Evolutionary conservation across 345 rosid genomes (phyloP).

Genomic region (Ceriops decandra): DNA sequence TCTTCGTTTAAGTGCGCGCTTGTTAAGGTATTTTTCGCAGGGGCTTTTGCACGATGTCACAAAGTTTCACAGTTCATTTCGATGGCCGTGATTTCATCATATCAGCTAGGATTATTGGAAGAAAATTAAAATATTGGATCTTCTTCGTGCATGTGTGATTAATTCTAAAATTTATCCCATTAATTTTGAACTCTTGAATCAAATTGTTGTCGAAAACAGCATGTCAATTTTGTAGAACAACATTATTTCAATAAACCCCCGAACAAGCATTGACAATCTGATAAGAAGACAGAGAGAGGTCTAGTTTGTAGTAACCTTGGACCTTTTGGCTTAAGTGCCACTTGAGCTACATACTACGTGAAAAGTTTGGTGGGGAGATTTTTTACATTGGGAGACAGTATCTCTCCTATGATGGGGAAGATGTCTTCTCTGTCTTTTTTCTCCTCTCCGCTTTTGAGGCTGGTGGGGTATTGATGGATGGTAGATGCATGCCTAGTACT

Average conservation of each 20-base stretch:
- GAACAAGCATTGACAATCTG: neutral
- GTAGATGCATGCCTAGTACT: conserved; percentile 33
- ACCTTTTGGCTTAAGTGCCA: neutral
- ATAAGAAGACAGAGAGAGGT: neutral
- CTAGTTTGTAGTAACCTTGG: too few species aligned
- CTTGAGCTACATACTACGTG: conserved; percentile 12
- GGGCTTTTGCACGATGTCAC: too few species aligned
- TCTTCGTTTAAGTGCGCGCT: too few species aligned
- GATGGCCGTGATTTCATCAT: too few species aligned
- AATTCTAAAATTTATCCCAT: neutral
- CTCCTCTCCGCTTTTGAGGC: conserved; percentile 25
- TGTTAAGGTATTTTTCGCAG: too few species aligned
- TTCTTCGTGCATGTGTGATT: neutral
- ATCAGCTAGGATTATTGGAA: too few species aligned
- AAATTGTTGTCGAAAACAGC: too few species aligned
- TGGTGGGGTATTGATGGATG: conserved; percentile 16
- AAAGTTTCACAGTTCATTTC: too few species aligned
- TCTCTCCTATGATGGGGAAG: conserved; percentile 33
- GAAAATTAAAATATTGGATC: too few species aligned
- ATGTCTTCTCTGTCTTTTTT: conserved; percentile 14
- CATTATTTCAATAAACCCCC: neutral
- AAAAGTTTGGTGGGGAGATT: conserved; percentile 18
- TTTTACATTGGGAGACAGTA: conserved; percentile 47
- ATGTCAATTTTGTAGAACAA: too few species aligned
- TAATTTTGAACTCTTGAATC: too few species aligned